These are phyloP conservation scores for Starmerella geochares DNA, from an alignment of 805 yeast genomes.

Conservation along the genomic window DNA sequence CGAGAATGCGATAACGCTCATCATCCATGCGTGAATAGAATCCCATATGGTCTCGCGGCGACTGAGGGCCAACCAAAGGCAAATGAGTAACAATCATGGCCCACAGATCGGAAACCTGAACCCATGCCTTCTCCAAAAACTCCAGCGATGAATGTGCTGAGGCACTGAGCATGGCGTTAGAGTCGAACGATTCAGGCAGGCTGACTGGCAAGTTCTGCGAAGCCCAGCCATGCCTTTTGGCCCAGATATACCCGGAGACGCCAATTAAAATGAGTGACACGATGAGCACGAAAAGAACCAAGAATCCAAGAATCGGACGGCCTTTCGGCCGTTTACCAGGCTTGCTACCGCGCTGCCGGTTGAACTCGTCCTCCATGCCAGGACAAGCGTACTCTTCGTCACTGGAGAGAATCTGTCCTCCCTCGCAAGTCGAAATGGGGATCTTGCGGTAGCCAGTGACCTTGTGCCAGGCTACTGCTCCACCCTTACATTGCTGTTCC, in stretches of 20 bases:
- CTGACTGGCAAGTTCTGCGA: neutral
- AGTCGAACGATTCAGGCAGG: neutral
- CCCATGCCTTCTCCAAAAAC: neutral
- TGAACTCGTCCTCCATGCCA: conserved; percentile 63
- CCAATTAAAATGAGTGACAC: neutral
- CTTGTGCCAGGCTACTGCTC: conserved; percentile 53
- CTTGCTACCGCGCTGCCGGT: conserved; percentile 15
- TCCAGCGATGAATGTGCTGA: neutral
- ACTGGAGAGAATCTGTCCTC: conserved; percentile 63
- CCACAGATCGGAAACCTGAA: conserved; percentile 11
- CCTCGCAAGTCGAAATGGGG: conserved; percentile 75
- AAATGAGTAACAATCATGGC: neutral
- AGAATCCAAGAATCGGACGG: neutral
- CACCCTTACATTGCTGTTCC: conserved; percentile 22
- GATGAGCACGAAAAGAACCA: neutral
- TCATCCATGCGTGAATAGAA: conserved; percentile 32
- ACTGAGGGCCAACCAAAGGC: conserved; percentile 21
- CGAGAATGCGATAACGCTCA: conserved; percentile 28
- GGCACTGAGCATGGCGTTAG: neutral
- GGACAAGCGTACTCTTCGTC: conserved; percentile 70
- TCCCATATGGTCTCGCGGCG: conserved; percentile 24
- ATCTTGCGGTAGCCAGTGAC: conserved; percentile 89
- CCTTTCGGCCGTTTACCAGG: neutral
- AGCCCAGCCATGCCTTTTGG: neutral
- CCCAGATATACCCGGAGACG: neutral